Conservation (phyloP, 495 filamentous ascomycete species). For the Aspergillus campestris region DNA sequence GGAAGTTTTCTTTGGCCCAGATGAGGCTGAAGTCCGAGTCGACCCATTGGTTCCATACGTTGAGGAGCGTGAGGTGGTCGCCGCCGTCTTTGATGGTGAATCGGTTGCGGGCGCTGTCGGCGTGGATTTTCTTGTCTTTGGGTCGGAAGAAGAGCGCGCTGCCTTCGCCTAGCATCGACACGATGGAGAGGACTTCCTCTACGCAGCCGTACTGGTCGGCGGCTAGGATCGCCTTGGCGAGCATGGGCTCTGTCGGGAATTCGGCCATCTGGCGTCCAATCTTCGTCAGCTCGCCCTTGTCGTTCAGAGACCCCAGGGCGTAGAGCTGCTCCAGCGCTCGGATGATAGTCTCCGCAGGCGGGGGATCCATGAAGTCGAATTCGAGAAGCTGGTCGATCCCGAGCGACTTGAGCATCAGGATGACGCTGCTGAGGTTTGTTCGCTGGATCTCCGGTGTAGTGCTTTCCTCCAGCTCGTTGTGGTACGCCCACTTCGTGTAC, state of each 20-base stretch:
- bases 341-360: constrained; percentile 84
- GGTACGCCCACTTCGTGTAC: constrained; percentile 91
- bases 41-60: constrained; percentile 96
- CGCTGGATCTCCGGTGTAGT: constrained; percentile 94
- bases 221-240: constrained; percentile 85
- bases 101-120: constrained; percentile 82
- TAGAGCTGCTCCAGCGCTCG: constrained; percentile 88
- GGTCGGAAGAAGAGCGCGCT: constrained; percentile 89
- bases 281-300: constrained; percentile 83
- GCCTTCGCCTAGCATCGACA: constrained; percentile 87
- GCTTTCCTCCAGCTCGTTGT: constrained; percentile 88
- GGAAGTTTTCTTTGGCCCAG: constrained; percentile 89
- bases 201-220: constrained; percentile 84
- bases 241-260: constrained; percentile 91
- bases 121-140: constrained; percentile 95
- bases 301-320: constrained; percentile 81
- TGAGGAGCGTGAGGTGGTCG: constrained; percentile 84
- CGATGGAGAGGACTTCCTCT: constrained; percentile 88
- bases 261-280: constrained; percentile 94
- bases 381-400: constrained; percentile 91
- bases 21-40: constrained; percentile 83
- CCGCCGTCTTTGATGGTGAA: constrained; percentile 92
- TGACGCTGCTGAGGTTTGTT: constrained; percentile 75
- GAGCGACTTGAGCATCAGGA: constrained; percentile 79
- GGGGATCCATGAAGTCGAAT: constrained; percentile 96